Percentiles rank a stretch among this genome's conserved stretches.
Evolutionary conservation across 768 basidiomycete species (phyloP).

Genomic region (Serpula lacrymans): DNA sequence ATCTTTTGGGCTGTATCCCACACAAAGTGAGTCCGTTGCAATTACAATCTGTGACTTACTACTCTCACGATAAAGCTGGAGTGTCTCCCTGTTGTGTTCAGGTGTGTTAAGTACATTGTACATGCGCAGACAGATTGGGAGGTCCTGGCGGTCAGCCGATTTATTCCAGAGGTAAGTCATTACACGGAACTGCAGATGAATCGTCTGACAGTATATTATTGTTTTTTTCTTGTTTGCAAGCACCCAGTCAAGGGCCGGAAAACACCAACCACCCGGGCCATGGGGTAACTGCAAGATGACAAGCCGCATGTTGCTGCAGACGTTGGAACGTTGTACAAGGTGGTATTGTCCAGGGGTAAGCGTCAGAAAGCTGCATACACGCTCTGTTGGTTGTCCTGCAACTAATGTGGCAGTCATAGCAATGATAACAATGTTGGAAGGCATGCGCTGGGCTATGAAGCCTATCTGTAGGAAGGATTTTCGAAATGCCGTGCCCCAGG

Average conservation of each 20-base stretch:
- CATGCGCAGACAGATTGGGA: conserved; percentile 1
- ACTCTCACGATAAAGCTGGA: conserved; percentile 1
- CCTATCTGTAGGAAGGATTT: conserved; percentile 9
- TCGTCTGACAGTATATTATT: conserved; percentile 6
- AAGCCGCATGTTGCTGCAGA: conserved; percentile 6
- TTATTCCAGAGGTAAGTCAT: conserved; percentile 1
- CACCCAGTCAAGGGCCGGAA: conserved; percentile 9
- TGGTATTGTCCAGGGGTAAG: conserved; percentile 4
- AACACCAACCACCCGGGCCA: conserved; percentile 3
- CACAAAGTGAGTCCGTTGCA: conserved; percentile 1
- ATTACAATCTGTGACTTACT: conserved; percentile 3
- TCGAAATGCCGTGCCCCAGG: conserved; percentile 20
- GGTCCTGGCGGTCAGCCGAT: background rate
- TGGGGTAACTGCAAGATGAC: conserved; percentile 6
- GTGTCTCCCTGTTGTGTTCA: conserved; percentile 1
- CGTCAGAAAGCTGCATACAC: conserved; percentile 9
- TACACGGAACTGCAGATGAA: conserved; percentile 4
- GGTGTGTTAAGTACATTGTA: conserved; percentile 3
- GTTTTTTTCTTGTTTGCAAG: conserved; percentile 6
- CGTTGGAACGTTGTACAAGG: conserved; percentile 14
- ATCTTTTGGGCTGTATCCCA: conserved; percentile 5
- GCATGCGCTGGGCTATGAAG: conserved; percentile 3
- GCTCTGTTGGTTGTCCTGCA: conserved; percentile 4
- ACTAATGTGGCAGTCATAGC: conserved; percentile 13
- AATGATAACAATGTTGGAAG: too few relatives aligned